A percentile compares a stretch with the other conserved stretches of the same genome.
phyloP scores from a whole-genome alignment of 129 eudicot genomes.

The Arctium minus region DNA sequence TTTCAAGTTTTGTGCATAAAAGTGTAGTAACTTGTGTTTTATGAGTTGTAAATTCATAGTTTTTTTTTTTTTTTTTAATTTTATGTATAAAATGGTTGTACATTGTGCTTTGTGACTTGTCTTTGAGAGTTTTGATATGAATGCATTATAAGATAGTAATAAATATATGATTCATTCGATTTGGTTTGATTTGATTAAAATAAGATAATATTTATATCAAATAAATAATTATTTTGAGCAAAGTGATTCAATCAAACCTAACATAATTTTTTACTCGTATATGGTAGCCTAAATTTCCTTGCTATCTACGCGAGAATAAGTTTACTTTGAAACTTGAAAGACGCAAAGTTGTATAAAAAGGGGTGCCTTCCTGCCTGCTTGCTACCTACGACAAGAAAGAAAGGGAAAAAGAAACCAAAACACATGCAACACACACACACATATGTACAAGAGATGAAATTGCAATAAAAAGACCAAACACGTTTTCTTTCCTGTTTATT shows the following conservation, averaged over 20 bases:
- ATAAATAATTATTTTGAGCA: background rate
- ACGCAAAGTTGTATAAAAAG: background rate
- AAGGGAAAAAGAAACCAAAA: background rate
- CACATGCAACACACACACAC: background rate
- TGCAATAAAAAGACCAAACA: background rate
- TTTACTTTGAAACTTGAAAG: background rate
- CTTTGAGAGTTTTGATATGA: too few species aligned
- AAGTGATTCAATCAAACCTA: background rate
- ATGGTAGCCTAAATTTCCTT: background rate
- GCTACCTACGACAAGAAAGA: background rate
- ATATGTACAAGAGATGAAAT: background rate
- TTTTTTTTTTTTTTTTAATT: too few species aligned
- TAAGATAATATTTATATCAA: too few species aligned
- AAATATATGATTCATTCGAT: too few species aligned
- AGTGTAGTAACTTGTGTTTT: too few species aligned
- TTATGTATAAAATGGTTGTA: too few species aligned
- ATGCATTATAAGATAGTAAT: too few species aligned
- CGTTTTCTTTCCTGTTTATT: background rate
- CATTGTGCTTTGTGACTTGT: too few species aligned
- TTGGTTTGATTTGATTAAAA: too few species aligned
- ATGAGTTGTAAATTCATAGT: too few species aligned
- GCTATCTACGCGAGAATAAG: background rate
- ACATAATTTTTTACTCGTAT: background rate
- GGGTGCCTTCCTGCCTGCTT: background rate
- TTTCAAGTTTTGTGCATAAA: too few species aligned